Percentiles rank a stretch among this genome's conserved stretches.
Evolutionary conservation across 495 filamentous ascomycete species (phyloP).

Genomic region (Podospora pseudopauciseta): DNA sequence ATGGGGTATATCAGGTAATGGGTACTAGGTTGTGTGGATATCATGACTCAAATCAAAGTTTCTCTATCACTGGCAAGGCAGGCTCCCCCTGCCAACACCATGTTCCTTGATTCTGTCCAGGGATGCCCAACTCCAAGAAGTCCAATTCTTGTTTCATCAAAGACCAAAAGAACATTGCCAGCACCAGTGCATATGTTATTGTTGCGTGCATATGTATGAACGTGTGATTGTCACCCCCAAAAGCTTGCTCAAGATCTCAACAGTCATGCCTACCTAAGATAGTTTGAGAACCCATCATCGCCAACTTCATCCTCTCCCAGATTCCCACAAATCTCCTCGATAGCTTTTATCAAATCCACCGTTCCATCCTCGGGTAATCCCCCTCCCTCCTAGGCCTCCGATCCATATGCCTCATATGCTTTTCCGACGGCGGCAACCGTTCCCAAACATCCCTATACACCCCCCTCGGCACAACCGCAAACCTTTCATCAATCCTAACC

Average conservation of each 20-base stretch:
- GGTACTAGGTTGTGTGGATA: too few species aligned
- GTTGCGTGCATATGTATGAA: too few species aligned
- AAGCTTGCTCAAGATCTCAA: too few species aligned
- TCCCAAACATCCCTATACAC: conserved; percentile 1
- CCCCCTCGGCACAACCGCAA: background rate
- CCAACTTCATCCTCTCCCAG: background rate
- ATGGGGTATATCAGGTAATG: too few species aligned
- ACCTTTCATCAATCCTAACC: background rate
- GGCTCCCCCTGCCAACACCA: background rate
- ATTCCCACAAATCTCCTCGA: background rate
- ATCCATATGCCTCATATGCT: background rate
- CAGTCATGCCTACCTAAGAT: too few species aligned
- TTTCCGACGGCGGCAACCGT: background rate
- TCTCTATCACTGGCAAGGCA: too few species aligned
- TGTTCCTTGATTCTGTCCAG: background rate
- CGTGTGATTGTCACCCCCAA: too few species aligned
- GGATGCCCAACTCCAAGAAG: background rate
- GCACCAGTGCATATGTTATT: too few species aligned
- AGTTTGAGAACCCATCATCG: background rate
- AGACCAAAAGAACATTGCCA: too few species aligned
- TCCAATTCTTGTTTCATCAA: background rate
- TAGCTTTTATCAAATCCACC: background rate
- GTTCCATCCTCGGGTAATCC: background rate
- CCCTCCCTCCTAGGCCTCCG: background rate
- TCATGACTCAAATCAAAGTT: too few species aligned